Base-by-base conservation (phyloP, 495 filamentous ascomycete genomes). In the Neurospora sp. region DNA sequence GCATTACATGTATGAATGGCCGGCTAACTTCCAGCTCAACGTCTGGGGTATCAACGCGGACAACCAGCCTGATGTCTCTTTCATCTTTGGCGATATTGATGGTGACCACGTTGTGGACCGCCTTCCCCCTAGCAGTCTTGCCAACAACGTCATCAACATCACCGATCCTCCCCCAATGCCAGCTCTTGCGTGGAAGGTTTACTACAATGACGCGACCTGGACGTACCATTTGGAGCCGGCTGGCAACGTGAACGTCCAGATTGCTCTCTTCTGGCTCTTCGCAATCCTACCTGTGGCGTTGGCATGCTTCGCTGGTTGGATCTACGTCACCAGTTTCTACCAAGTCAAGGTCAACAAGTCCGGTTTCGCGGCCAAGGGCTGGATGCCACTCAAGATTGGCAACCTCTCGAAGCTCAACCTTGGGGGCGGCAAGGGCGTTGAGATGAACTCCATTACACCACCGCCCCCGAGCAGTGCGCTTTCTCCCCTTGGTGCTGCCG, bases 321-420 rank as follows among this genome's bases (percentile, higher is more conserved):
- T 87, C 3, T 92, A 90, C 82, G 85, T 89, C 82, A 86, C 86
- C 71, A 86, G 86, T 22, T 92, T 91, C 79, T 92, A 92, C 79
- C 85, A 87, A 35, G 88, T 92, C 79, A 92, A 91, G 78, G 87
- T 92, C 82, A 92, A 91, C 77, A 85, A 91, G 76, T 78, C 87
- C 14, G 91, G 91, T 61, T 86, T 91, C 84, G 83, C 69, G 75
- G 76, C 17, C 75, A 84, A 77, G 73, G 77, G 76, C 10, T 76
- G 75, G 78, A 69, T 72, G 53, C 76, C 78, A 4, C 65, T 79
- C 6, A 74, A 71, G 37, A 72, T 78, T 22, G 61, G 73, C 65
- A 77, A 77, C 37, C 68, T 78, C 1, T 75, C 77, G 35, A 77
- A 70, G 74, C 74, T 80, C 4, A 77, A 80, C 73, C 35, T 92